phyloP scores from a whole-genome alignment of 2,329 filamentous ascomycete species.

The Pyrenophora tritici-repentis region DNA sequence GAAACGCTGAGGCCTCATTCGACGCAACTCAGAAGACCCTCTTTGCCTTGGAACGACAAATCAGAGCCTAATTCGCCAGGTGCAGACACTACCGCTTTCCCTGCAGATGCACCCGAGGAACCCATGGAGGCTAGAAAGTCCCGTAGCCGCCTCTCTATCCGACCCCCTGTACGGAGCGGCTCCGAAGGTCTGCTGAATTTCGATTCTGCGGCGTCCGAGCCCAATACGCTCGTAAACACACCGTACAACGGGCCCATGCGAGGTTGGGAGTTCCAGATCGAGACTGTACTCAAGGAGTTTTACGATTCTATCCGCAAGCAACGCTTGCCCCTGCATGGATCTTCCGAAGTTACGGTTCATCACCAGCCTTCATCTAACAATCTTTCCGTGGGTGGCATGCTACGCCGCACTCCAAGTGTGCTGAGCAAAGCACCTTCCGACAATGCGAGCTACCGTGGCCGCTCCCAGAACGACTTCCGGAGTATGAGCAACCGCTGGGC shows the following conservation, averaged over 20 bases:
- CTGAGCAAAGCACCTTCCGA: conserved; percentile 94
- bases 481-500: conserved; percentile 73
- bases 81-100: conserved; percentile 34
- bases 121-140: conserved; percentile 44
- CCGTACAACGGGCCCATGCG: conserved; percentile 76
- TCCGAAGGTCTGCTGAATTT: conserved; percentile 42
- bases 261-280: conserved; percentile 87
- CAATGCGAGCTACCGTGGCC: conserved; percentile 72
- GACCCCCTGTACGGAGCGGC: conserved; percentile 45
- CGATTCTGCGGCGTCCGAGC: conserved; percentile 55
- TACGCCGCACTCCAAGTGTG: conserved; percentile 87
- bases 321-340: conserved; percentile 83
- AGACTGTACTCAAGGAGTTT: conserved; percentile 88
- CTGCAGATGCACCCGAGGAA: conserved; percentile 38
- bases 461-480: conserved; percentile 66
- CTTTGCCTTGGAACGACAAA: conserved; percentile 43
- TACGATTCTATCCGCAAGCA: conserved; percentile 88
- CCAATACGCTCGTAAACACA: conserved; percentile 76
- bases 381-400: conserved; percentile 71
- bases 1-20: conserved; percentile 44
- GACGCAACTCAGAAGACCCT: conserved; percentile 40
- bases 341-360: conserved; percentile 54
- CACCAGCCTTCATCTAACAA: conserved; percentile 60
- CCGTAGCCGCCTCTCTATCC: conserved; percentile 51
- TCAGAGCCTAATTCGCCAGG: conserved; percentile 44